phyloP scores from a whole-genome alignment of 805 yeast genomes.

The Kazachstania bromeliacearum region DNA sequence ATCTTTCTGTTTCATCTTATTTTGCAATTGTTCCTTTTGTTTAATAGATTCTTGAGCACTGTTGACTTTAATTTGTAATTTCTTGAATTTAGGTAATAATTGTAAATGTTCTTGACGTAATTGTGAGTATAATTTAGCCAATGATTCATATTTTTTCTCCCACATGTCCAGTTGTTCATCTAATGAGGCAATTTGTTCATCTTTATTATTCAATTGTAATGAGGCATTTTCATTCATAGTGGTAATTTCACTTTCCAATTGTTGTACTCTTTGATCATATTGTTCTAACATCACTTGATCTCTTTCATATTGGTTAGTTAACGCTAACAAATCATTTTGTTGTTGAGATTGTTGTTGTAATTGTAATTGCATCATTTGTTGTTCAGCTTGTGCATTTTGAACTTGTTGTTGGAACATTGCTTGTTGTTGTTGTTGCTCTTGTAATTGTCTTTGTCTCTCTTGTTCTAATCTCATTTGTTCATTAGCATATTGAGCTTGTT shows the following conservation, averaged over 20 bases:
- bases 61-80: conserved; percentile 76
- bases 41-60: conserved; percentile 85
- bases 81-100: conserved; percentile 65
- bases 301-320: conserved; percentile 75
- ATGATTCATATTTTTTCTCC: conserved; percentile 79
- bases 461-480: conserved; percentile 63
- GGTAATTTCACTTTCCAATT: conserved; percentile 62
- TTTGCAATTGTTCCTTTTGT: conserved; percentile 70
- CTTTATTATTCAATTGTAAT: conserved; percentile 66
- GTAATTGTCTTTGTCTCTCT: conserved; percentile 56
- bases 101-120: conserved; percentile 85
- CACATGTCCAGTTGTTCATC: conserved; percentile 71
- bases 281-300: conserved; percentile 78
- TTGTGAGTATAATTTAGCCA: conserved; percentile 84
- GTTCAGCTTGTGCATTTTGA: conserved; percentile 51
- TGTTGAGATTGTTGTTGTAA: conserved; percentile 64
- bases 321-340: conserved; percentile 61
- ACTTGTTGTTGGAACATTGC: conserved; percentile 47
- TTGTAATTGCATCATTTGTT: conserved; percentile 45
- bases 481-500: conserved; percentile 51
- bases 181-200: conserved; percentile 55
- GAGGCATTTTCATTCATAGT: conserved; percentile 55
- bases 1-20: conserved; percentile 77
- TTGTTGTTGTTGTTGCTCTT: conserved; percentile 58
- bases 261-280: conserved; percentile 76